Conservation (phyloP, 495 filamentous ascomycete genomes). For the Aspergillus mulundensis region DNA sequence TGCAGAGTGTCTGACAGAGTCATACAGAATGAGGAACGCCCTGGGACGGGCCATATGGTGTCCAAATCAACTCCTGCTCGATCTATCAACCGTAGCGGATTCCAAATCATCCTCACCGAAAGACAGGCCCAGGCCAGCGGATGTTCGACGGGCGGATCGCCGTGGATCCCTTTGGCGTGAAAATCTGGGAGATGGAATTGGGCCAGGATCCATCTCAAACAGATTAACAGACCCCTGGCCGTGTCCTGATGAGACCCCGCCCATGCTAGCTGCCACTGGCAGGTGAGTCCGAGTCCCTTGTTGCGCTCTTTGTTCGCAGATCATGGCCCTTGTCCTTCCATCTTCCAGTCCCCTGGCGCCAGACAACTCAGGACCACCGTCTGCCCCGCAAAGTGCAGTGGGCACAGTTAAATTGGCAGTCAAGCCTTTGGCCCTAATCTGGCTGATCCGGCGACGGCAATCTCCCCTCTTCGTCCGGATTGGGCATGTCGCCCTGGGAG, state of each 20-base stretch:
- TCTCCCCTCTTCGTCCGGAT: background rate
- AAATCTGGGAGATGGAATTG: background rate
- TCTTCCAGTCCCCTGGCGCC: background rate
- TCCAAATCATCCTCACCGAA: background rate
- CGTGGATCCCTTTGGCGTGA: constrained; percentile 1
- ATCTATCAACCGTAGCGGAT: background rate
- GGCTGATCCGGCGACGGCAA: background rate
- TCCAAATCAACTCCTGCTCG: too few relatives aligned
- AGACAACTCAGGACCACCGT: background rate
- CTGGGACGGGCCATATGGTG: background rate
- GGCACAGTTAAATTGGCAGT: background rate
- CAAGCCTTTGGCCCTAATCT: background rate
- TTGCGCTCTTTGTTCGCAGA: background rate
- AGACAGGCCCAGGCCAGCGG: background rate
- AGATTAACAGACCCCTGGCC: background rate
- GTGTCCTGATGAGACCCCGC: background rate
- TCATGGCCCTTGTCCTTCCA: background rate
- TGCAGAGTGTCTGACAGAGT: too few relatives aligned
- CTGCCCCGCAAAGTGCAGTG: constrained; percentile 5
- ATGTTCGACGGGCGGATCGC: background rate
- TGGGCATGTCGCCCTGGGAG: background rate
- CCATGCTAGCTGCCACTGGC: background rate
- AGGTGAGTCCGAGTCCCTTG: constrained; percentile 1
- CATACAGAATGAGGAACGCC: background rate
- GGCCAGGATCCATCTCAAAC: background rate